phyloP scores from a whole-genome alignment of 495 filamentous ascomycete genomes.

The Hypoxylon trugodes region DNA sequence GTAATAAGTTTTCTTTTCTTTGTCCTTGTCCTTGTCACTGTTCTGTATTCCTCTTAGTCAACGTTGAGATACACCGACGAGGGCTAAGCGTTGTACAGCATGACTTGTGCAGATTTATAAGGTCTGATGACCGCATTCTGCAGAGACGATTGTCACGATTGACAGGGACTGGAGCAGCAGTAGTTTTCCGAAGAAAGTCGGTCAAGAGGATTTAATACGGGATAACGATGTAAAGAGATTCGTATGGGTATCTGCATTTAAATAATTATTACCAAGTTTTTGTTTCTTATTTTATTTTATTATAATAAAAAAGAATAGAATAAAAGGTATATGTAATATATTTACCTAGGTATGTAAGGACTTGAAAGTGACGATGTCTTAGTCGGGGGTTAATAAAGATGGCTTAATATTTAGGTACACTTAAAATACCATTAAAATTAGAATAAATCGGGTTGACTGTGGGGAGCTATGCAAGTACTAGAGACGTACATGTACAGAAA shows the following conservation, averaged over 20 bases:
- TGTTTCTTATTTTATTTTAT: too few species aligned
- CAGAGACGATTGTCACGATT: conserved; percentile 28
- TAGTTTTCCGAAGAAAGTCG: conserved; percentile 30
- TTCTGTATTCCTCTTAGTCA: background rate
- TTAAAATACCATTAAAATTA: too few species aligned
- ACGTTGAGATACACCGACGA: conserved; percentile 5
- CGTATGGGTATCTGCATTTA: too few species aligned
- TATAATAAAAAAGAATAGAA: too few species aligned
- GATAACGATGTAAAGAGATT: conserved; percentile 8
- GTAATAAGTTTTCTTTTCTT: too few species aligned
- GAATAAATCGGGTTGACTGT: conserved; percentile 4
- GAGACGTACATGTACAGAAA: conserved; percentile 7
- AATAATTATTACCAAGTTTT: too few species aligned
- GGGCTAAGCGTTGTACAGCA: conserved; percentile 18
- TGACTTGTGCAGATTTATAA: conserved; percentile 28
- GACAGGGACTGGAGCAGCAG: conserved; percentile 29
- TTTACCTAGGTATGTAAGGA: too few species aligned
- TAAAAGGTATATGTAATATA: too few species aligned
- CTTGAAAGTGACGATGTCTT: too few species aligned
- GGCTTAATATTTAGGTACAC: too few species aligned
- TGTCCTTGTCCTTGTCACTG: background rate
- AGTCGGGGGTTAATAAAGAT: too few species aligned
- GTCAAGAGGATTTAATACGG: conserved; percentile 21
- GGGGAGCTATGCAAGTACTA: background rate
- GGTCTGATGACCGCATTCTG: conserved; percentile 38